phyloP scores from a whole-genome alignment of 169 alveolate species.

The Amoebophrya sp. region DNA sequence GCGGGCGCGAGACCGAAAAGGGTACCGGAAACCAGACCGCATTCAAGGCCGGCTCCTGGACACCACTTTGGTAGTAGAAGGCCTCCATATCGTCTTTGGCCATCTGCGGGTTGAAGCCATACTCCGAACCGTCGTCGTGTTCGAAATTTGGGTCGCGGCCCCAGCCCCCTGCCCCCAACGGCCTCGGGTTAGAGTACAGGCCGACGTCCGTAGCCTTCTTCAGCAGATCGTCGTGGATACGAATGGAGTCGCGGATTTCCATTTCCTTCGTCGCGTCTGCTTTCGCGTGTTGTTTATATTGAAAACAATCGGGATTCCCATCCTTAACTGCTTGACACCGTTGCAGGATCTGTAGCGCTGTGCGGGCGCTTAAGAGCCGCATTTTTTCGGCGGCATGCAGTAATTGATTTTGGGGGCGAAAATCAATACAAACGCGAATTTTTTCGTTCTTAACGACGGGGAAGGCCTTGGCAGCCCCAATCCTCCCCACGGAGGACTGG shows the following conservation, averaged over 20 bases:
- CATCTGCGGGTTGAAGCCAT: too few species aligned
- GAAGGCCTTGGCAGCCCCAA: neutral
- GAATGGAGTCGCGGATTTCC: neutral
- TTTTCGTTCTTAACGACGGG: neutral
- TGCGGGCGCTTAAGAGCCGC: neutral
- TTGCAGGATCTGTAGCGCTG: neutral
- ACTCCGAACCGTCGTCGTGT: too few species aligned
- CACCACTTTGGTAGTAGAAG: too few species aligned
- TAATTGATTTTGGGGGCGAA: neutral
- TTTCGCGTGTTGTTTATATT: neutral
- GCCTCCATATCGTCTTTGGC: too few species aligned
- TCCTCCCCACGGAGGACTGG: too few species aligned
- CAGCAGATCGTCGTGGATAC: neutral
- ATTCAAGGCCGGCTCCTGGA: too few species aligned
- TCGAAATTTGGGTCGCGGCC: too few species aligned
- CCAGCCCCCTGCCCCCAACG: too few species aligned
- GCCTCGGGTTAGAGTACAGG: too few species aligned
- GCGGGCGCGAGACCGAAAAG: too few species aligned
- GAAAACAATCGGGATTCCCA: neutral
- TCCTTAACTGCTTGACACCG: neutral
- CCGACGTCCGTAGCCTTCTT: neutral
- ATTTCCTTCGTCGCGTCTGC: neutral
- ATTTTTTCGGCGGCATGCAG: neutral
- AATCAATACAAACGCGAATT: neutral
- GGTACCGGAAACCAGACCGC: too few species aligned